Evolutionary conservation across 2,329 filamentous ascomycete genomes (phyloP), one percentile per base, ranked within the genome.

Genomic region (Pseudogymnoascus sp.): DNA sequence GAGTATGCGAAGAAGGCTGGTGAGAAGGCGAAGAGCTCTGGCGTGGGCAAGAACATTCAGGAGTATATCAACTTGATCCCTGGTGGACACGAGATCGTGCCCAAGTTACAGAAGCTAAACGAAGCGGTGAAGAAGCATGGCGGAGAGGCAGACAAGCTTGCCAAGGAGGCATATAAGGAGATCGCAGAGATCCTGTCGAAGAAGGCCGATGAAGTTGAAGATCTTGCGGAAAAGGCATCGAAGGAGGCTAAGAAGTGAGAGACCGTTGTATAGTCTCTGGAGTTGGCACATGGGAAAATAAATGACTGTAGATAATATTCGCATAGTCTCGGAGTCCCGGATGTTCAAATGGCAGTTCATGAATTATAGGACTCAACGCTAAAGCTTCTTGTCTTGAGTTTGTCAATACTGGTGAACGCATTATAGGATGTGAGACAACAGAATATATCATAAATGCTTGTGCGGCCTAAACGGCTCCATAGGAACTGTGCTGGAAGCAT

Each of bases 131-230:
- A 87, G 69, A 85, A 89, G 77, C 85, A 89, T 72, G 85, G 84
- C 60, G 79, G 85, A 4, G 87, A 91, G 73, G 88, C 87, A 2
- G 83, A 91, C 78, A 82, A 85, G 74, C 77, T 91, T 38, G 73
- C 89, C 61, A 85, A 86, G 75, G 86, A 89, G 72, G 88, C 88
- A 0, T 78, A 89, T 59, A 81, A 87, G 50, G 87, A 90, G 73
- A 76, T 90, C 56, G 79, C 82, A 72, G 78, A 86, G 73, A 80
- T 90, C 31, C 76, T 90, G 43, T 83, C 87, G 73, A 83, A 84
- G 72, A 82, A 83, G 76, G 77, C 78, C 0, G 72, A 80, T 59
- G 78, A 84, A 74, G 81, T 83, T 0, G 78, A 87, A 70, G 81
- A 89, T 67, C 79, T 89, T 68, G 76, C 76, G 2, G 78, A 86